Base-by-base conservation (phyloP, 176 grass and related monocot species). In the Aegilops longissima region DNA sequence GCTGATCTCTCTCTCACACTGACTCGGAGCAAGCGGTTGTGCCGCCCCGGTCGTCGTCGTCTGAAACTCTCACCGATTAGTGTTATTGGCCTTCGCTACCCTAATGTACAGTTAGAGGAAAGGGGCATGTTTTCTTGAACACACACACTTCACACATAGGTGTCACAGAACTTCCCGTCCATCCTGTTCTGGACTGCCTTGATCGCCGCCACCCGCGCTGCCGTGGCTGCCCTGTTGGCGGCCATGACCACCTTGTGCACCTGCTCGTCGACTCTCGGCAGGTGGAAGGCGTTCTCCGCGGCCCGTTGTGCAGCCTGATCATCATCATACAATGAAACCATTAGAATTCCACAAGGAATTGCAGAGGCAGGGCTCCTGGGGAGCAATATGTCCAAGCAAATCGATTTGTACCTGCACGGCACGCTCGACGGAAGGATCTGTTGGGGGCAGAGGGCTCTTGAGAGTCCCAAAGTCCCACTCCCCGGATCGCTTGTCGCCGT, bases 121-220 rank as follows among this genome's bases (percentile, higher is more conserved):
- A 85, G 79, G 38, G 80, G 25, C 82, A 84, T 75, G 74, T 62
- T 79, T 73, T 56, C 51, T 64, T 51, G 9, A 77, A 33, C 82
- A 81, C 86, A 76, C 36, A 38, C 73, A 3, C 30, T 68, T 92
- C 87, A 92, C 51, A 92, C 80, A 80, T 87, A 85, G 80, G 91
- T 92, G 9, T 92, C 87, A 4, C 91, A 92, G 85, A 92, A 92
- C 66, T 92, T 92, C 2, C 91, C 91, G 54, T 92, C 91, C 91
- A 93, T 93, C 77, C 85, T 87, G 85, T 93, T 93, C 89, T 93
- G 89, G 35, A 91, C 92, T 14, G 92, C 92, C 83, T 93, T 93
- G 87, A 92, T 84, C 27, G 92, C 88, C 25, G 86, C 92, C 13
- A 89, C 86, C 35, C 85, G 72, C 4, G 95, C 95, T 24, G 83